These are phyloP conservation scores for Fusarium veterinarium DNA, from an alignment of 2,329 filamentous ascomycete genomes.

Conservation along the genomic window DNA sequence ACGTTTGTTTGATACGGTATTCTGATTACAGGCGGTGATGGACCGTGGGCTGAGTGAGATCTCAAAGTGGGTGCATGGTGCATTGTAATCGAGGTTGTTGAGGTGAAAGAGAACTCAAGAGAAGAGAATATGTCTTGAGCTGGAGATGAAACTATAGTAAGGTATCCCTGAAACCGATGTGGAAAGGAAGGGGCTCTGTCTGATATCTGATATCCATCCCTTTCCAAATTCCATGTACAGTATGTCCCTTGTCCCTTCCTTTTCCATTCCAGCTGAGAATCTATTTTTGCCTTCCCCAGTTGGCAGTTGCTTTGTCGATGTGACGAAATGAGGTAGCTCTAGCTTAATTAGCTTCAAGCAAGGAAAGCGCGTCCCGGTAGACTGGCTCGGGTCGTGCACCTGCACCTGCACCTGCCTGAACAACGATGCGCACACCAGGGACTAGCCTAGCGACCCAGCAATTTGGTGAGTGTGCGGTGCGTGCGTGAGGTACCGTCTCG, in stretches of 20 bases:
- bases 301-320: constrained; percentile 3
- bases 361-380: constrained; percentile 28
- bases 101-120: constrained; percentile 1
- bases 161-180: constrained; percentile 19
- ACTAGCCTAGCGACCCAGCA: neutral
- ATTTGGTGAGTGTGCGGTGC: neutral
- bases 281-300: constrained; percentile 4
- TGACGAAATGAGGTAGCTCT: neutral
- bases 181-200: constrained; percentile 6
- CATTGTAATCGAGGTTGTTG: neutral
- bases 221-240: neutral
- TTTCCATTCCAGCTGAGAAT: constrained; percentile 12
- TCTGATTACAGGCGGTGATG: neutral
- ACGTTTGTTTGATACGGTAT: constrained; percentile 3
- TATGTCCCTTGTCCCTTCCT: constrained; percentile 4
- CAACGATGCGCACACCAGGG: constrained; percentile 10
- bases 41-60: constrained; percentile 4
- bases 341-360: constrained; percentile 3
- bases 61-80: neutral
- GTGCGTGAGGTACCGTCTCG: neutral
- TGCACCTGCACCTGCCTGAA: constrained; percentile 10
- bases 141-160: constrained; percentile 27
- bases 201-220: constrained; percentile 10
- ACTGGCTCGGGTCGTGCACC: constrained; percentile 20
- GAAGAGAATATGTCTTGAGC: constrained; percentile 16